Conservation (phyloP, 1,139 yeast species). For the Saccharomycopsis hybrid region DNA sequence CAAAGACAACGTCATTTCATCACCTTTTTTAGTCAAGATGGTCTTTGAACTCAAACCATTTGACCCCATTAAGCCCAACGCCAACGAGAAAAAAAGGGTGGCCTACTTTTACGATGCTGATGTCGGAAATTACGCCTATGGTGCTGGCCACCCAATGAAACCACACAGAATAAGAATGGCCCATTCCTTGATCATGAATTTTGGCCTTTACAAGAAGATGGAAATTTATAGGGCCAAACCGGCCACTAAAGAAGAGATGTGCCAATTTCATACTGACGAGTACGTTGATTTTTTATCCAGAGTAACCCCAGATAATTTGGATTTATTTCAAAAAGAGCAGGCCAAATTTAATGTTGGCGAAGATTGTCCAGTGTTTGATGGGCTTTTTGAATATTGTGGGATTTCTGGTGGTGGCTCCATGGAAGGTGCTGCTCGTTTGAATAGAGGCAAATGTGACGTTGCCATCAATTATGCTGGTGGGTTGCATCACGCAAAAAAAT, state of each 20-base stretch:
- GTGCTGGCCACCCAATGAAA: conserved; percentile 98
- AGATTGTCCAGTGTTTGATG: conserved; percentile 96
- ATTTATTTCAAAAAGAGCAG: conserved; percentile 85
- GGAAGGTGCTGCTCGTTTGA: conserved; percentile 94
- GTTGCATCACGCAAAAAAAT: conserved; percentile 91
- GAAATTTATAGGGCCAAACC: conserved; percentile 94
- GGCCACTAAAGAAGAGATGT: conserved; percentile 97
- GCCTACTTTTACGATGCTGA: conserved; percentile 67
- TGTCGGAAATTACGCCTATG: conserved; percentile 96
- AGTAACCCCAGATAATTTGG: conserved; percentile 92
- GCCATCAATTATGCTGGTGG: conserved; percentile 98
- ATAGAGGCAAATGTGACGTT: conserved; percentile 89
- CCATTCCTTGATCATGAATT: conserved; percentile 93
- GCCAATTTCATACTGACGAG: conserved; percentile 97
- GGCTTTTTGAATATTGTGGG: conserved; percentile 89
- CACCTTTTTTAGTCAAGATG: too few relatives aligned
- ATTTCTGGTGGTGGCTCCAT: conserved; percentile 94
- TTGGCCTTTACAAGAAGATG: conserved; percentile 94
- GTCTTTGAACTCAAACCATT: conserved; percentile 46
- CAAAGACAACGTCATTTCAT: too few relatives aligned
- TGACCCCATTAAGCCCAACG: conserved; percentile 50
- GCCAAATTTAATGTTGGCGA: conserved; percentile 95
- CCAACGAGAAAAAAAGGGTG: conserved; percentile 55
- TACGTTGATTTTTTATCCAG: conserved; percentile 90
- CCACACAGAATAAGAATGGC: conserved; percentile 99